Conservation (phyloP, 2,329 filamentous ascomycete genomes). For the Septoria linicola region DNA sequence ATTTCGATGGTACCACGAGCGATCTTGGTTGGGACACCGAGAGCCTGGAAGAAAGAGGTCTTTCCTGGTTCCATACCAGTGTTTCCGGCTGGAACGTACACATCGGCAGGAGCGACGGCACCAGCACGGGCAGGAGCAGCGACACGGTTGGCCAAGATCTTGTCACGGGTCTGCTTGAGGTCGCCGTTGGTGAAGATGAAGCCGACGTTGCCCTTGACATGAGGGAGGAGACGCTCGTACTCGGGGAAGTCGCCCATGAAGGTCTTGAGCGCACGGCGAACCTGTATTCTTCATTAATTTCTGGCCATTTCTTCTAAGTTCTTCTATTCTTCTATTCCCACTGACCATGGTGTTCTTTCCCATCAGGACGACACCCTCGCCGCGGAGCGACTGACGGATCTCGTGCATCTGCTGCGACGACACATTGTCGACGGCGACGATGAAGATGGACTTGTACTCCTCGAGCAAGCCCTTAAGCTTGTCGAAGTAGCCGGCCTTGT, state of each 20-base stretch:
- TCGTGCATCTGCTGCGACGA: slow-evolving; percentile 99
- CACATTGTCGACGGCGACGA: slow-evolving; percentile 85
- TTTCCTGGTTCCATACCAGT: slow-evolving; percentile 99
- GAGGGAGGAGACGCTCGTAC: slow-evolving; percentile 95
- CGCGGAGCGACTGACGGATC: slow-evolving; percentile 89
- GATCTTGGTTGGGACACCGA: slow-evolving; percentile 99
- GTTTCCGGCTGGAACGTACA: slow-evolving; percentile 96
- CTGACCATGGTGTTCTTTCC: slow-evolving; percentile 99
- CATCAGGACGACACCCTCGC: slow-evolving; percentile 94
- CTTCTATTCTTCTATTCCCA: not conserved
- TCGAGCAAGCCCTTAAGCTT: slow-evolving; percentile 98
- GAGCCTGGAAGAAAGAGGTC: slow-evolving; percentile 99
- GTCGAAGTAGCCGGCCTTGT: slow-evolving; percentile 98
- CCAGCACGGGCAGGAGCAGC: slow-evolving; percentile 96
- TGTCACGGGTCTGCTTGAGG: slow-evolving; percentile 87
- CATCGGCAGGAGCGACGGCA: slow-evolving; percentile 89
- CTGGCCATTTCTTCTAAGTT: not conserved
- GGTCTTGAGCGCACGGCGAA: slow-evolving; percentile 95
- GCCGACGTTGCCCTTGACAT: slow-evolving; percentile 96
- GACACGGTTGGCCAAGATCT: slow-evolving; percentile 95
- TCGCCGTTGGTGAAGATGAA: slow-evolving; percentile 99
- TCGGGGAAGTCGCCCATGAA: slow-evolving; percentile 88
- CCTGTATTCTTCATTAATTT: no score
- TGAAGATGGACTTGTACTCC: slow-evolving; percentile 96
- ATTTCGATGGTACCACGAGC: slow-evolving; percentile 99